Conservation (phyloP, 768 basidiomycete genomes). For the Trametes cinnabarina region DNA sequence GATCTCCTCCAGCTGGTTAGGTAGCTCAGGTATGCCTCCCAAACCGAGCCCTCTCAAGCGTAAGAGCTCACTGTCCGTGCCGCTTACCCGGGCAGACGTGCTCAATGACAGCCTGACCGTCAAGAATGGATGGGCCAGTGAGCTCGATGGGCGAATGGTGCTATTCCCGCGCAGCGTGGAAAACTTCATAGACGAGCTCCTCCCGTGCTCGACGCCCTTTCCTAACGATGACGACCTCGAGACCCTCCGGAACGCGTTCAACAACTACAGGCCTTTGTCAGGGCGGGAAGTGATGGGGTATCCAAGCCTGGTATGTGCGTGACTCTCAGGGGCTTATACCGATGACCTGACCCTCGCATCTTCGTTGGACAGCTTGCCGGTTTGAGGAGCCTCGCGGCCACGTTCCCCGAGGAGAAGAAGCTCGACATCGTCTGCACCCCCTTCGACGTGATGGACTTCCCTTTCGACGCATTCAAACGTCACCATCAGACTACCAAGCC, state of each 20-base stretch:
- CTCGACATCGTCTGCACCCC: neutral
- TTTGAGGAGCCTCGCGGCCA: neutral
- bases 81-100: neutral
- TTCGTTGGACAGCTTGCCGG: neutral
- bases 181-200: neutral
- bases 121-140: neutral
- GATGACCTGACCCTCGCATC: neutral
- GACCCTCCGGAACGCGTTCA: neutral
- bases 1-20: neutral
- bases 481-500: conserved; percentile 2
- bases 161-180: neutral
- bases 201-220: neutral
- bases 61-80: neutral
- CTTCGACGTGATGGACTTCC: neutral
- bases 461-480: neutral
- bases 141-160: neutral
- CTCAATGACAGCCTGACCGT: neutral
- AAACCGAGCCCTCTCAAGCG: neutral
- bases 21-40: conserved; percentile 6
- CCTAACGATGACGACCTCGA: neutral
- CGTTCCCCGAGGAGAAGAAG: neutral
- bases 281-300: neutral
- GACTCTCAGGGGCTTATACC: neutral
- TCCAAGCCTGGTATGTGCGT: neutral
- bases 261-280: neutral